Base-by-base conservation (phyloP, 2,329 filamentous ascomycete species). In the Monascus ruber region DNA sequence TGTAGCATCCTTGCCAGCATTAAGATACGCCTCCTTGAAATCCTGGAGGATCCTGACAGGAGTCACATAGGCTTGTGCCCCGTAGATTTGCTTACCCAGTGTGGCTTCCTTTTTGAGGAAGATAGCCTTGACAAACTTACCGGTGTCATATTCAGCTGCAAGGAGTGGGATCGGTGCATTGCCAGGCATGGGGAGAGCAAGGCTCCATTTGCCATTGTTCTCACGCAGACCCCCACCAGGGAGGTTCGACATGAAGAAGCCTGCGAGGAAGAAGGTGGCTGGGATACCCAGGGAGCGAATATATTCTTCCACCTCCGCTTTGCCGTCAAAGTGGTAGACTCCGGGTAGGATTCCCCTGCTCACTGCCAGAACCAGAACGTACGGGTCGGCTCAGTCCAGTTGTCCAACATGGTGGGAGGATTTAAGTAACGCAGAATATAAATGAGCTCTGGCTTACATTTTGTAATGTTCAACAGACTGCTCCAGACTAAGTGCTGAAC, bases 271-370 rank as follows among this genome's bases (percentile, higher is more conserved):
- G 8, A 43, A 42, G 2, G 41, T 29, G 7, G 41, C 36, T 10
- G 41, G 42, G 2, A 40, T 29, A 4, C 37, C 39, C 6, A 69
- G 57, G 0, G 48, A 34, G 24, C 68, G 63, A 34, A 73, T 66
- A 48, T 76, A 72, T 11, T 63, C 50, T 43, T 73, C 71, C 1
- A 76, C 65, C n/a, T 64, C 55, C 32, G 72, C 72, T 53, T 77
- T 77, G 55, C 56, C 60, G 56, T 77, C 73, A 42, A 76, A 77
- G 51, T 75, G 72, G 43, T 67, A 39, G 1, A 60, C 57, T 26
- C 55, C 41, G 5, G 36, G 47, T 4, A 60, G 42, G 28, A 47
- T 50, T 2, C 62, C 58, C 24, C 43, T 37, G 4, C 47, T 49
- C 28, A 64, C 53, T 48, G 17, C 17, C 17, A 17, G 17, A 17